Conservation (phyloP, 2,329 filamentous ascomycete species). For the Pseudocercospora crystallina region DNA sequence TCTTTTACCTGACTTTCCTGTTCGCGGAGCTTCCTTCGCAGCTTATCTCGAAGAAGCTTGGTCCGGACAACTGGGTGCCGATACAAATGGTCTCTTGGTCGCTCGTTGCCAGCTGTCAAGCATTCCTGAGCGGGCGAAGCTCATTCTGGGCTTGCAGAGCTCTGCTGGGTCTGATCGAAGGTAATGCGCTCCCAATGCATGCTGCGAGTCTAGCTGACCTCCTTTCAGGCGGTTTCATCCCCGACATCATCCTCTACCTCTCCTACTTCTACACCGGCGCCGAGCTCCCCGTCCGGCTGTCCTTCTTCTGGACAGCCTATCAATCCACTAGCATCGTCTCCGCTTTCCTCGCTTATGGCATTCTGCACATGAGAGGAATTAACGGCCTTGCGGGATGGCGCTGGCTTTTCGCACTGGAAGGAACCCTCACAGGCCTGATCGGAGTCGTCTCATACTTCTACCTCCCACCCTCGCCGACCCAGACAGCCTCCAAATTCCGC, state of each 20-base stretch:
- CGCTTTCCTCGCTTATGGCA: constrained; percentile 58
- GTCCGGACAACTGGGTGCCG: constrained; percentile 48
- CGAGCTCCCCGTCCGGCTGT: constrained; percentile 68
- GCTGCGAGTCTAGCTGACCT: too few relatives aligned
- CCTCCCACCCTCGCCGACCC: constrained; percentile 61
- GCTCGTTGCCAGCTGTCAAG: constrained; percentile 41
- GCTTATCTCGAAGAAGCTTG: constrained; percentile 46
- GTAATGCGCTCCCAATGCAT: constrained; percentile 22
- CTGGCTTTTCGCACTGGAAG: constrained; percentile 60
- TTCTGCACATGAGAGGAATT: constrained; percentile 47
- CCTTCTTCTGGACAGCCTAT: constrained; percentile 69
- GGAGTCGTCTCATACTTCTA: constrained; percentile 56
- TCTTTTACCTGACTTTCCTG: constrained; percentile 86
- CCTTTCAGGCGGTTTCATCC: constrained; percentile 38
- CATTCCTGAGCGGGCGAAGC: constrained; percentile 34
- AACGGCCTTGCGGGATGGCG: constrained; percentile 54
- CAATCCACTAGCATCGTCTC: constrained; percentile 57
- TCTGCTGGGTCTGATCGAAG: constrained; percentile 44
- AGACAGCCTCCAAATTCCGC: constrained; percentile 62
- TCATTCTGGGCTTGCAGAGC: constrained; percentile 42
- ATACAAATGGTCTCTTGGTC: constrained; percentile 49
- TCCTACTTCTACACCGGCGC: constrained; percentile 71
- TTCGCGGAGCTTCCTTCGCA: constrained; percentile 39
- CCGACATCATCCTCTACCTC: constrained; percentile 60
- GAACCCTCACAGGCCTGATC: constrained; percentile 53